Base-by-base conservation (phyloP, 2,329 filamentous ascomycete genomes). In the Biscogniauxia sp. region DNA sequence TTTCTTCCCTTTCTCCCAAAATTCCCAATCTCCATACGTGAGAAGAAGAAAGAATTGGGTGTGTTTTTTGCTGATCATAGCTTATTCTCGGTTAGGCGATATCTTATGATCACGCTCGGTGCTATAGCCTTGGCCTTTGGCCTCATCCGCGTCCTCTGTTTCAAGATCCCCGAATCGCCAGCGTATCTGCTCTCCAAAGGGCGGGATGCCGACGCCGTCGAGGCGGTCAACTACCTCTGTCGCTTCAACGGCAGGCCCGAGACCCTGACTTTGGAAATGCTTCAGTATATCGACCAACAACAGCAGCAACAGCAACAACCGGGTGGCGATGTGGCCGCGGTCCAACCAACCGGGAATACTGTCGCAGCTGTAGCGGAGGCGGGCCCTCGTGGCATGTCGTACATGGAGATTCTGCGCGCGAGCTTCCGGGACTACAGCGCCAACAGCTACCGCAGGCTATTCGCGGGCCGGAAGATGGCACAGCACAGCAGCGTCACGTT, bases 291-390 rank as follows among this genome's bases (percentile, higher is more conserved):
- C 2, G 28, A 32, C 11, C 28, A 32, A 32, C 28, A 32, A 32
- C 28, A 32, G 5, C 23, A 23, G 23, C 28, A 32, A 32, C 28
- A 32, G 5, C 23, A 23, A 5, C 28, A 32, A 32, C 28, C 28
- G 28, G 11, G 28, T 32, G 28, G 6, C 28, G 3, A 32, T 9
- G 28, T 13, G 11, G 6, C 28, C 11, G 28, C n/a, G n/a, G n/a
- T 13, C 28, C 28, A 32, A 7, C 9, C 11, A 32, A 7, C 2
- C 28, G 28, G 9, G 28, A 32, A 32, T 96, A 92, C 90, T 91
- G 96, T 25, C 93, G 9, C 28, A 2, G 7, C 28, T 7, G 28
- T 32, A 13, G 28, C 28, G 11, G 28, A 32, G 28, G 11, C 11
- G 9, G 28, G 28, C 28, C 28, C 28, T 8, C 28, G 28, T 32